Conservation (phyloP, 371 early-diverging fungal genomes). For the Mucor irregularis region DNA sequence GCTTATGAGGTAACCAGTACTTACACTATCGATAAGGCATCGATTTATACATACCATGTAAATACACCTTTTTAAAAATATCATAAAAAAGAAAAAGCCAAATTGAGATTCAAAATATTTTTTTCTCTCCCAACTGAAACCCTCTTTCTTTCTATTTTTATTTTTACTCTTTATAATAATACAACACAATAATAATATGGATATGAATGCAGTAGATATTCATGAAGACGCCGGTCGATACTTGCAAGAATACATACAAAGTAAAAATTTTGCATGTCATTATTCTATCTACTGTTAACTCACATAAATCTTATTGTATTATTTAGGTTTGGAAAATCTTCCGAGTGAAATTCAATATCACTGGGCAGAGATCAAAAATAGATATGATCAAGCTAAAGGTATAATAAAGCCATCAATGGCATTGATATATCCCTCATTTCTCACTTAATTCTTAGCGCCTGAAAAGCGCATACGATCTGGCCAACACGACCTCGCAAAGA, state of each 20-base stretch:
- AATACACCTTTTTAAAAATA: no score
- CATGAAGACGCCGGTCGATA: conserved; percentile 49
- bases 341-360: conserved; percentile 55
- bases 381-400: conserved; percentile 42
- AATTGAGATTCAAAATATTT: no score
- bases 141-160: no score
- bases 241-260: conserved; percentile 46
- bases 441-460: conserved; percentile 16
- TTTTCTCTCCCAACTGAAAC: not conserved
- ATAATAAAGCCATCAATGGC: not conserved
- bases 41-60: no score
- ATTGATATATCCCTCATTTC: not conserved
- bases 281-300: not conserved
- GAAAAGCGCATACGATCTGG: conserved; percentile 36
- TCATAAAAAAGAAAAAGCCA: no score
- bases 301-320: not conserved
- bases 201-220: conserved; percentile 10
- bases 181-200: not conserved
- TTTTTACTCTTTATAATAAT: not conserved
- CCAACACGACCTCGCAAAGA: conserved; percentile 39
- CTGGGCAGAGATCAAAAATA: conserved; percentile 48
- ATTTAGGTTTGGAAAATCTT: conserved; percentile 48
- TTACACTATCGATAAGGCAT: no score
- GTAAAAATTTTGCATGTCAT: conserved; percentile 12
- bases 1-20: no score